phyloP scores from a whole-genome alignment of 1,139 yeast species.

The Debaryomyces singareniensis region DNA sequence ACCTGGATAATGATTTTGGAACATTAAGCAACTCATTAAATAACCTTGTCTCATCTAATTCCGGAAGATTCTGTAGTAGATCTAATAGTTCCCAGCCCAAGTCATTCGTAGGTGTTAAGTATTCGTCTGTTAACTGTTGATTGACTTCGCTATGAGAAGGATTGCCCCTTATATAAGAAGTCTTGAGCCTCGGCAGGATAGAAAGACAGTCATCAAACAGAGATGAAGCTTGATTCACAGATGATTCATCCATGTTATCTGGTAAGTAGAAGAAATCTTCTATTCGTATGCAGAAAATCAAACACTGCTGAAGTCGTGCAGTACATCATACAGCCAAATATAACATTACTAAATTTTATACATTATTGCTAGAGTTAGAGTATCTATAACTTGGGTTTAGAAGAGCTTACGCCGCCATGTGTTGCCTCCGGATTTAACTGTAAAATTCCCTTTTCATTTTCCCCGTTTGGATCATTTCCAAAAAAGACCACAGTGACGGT shows the following conservation, averaged over 20 bases:
- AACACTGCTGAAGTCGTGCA: too few relatives aligned
- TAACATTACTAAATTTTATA: too few relatives aligned
- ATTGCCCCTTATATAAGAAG: too few relatives aligned
- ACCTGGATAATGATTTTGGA: slow-evolving; percentile 51
- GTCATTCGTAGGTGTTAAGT: slow-evolving; percentile 44
- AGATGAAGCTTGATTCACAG: too few relatives aligned
- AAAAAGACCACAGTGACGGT: slow-evolving; percentile 95
- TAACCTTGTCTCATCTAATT: slow-evolving; percentile 22
- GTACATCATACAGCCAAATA: too few relatives aligned
- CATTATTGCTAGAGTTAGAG: too few relatives aligned
- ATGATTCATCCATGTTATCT: too few relatives aligned
- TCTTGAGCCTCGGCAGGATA: too few relatives aligned
- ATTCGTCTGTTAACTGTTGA: slow-evolving; percentile 12
- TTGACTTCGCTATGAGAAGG: too few relatives aligned
- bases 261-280: too few relatives aligned
- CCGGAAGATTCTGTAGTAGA: slow-evolving; percentile 41
- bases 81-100: slow-evolving; percentile 57
- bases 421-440: slow-evolving; percentile 54
- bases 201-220: too few relatives aligned
- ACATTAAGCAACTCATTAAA: slow-evolving; percentile 39
- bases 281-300: too few relatives aligned
- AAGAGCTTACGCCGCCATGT: slow-evolving; percentile 43
- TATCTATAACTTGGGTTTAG: slow-evolving; percentile 46
- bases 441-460: slow-evolving; percentile 41
- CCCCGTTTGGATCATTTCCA: slow-evolving; percentile 47